Evolutionary conservation across 2,329 filamentous ascomycete genomes (phyloP).

Genomic region (Hypoxylon sp.): DNA sequence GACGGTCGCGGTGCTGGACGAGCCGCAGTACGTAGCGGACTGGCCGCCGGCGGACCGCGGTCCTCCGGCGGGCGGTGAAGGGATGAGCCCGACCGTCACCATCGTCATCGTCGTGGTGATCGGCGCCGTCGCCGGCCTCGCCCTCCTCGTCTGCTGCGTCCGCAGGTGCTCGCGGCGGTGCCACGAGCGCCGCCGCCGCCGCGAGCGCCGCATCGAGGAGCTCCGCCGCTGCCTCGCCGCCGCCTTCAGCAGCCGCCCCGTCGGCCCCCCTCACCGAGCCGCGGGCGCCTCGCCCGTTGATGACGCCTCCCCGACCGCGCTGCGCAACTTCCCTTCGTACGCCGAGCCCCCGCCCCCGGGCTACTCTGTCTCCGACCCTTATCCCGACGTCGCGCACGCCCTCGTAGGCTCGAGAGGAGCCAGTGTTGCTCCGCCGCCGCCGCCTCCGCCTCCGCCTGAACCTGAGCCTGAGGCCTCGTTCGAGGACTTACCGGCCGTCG

Average conservation of each 20-base stretch:
- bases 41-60: background rate
- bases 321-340: background rate
- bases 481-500: too few relatives aligned
- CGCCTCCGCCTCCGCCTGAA: too few relatives aligned
- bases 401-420: background rate
- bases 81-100: too few relatives aligned
- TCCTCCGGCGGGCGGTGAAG: too few relatives aligned
- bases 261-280: too few relatives aligned
- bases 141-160: background rate
- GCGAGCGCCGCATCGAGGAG: background rate
- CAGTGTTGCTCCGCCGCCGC: too few relatives aligned
- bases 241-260: too few relatives aligned
- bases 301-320: background rate
- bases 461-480: too few relatives aligned
- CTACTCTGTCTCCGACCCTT: background rate
- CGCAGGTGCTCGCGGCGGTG: too few relatives aligned
- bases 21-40: conserved; percentile 43
- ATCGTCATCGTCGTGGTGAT: background rate
- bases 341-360: background rate
- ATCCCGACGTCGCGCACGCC: background rate
- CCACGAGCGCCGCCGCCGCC: too few relatives aligned
- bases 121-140: background rate
- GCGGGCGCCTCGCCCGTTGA: too few relatives aligned
- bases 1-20: conserved; percentile 46
- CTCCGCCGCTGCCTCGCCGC: background rate